Evolutionary conservation across 345 rosid genomes (phyloP), one percentile per base, ranked within the genome.

Genomic region (Salix purpurea): DNA sequence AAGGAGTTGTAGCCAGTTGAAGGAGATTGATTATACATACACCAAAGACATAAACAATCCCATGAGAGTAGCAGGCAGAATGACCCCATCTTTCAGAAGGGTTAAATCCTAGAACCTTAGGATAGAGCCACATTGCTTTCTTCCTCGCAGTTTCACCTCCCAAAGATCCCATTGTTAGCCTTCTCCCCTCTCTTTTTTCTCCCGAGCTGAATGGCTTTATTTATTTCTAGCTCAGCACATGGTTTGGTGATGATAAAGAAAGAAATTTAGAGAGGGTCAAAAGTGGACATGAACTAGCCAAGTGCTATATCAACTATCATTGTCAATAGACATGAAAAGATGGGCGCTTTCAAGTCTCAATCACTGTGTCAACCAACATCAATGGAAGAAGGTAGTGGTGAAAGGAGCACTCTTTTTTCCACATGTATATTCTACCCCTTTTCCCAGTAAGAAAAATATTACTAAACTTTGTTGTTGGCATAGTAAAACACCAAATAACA

Each of bases 31-130:
- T 5, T 4, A 48, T 48, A 77, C 81, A 75, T 86, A 91, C 96
- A 90, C 94, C 96, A 75, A 88, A 91, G 34, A 91, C 80, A 81
- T 86, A 90, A 69, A 91, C 81, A 74, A 76, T 48, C 6, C 93
- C 96, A 73, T 83, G 73, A 76, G 91, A 88, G 69, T 67, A 87
- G 75, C 96, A 90, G 77, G 96, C 86, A 77, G 94, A 87, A 72
- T 91, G 96, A 7, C 96, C 96, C 96, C 96, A 91, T 88, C 94
- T 86, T 83, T 88, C 88, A 69, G 90, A 83, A 82, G 96, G 94
- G 74, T 77, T 87, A 70, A 85, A 87, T 60, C 94, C 94, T 19
- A 54, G 48, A 34, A 87, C 82, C 75, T 83, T 86, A 12, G 96
- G 94, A 74, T 88, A 87, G 42, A 89, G 67, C 96, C 96, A 91